Percentiles rank a stretch among this genome's conserved stretches.
Conservation (phyloP, 352 stramenopile species). For the Phytophthora megakarya region DNA sequence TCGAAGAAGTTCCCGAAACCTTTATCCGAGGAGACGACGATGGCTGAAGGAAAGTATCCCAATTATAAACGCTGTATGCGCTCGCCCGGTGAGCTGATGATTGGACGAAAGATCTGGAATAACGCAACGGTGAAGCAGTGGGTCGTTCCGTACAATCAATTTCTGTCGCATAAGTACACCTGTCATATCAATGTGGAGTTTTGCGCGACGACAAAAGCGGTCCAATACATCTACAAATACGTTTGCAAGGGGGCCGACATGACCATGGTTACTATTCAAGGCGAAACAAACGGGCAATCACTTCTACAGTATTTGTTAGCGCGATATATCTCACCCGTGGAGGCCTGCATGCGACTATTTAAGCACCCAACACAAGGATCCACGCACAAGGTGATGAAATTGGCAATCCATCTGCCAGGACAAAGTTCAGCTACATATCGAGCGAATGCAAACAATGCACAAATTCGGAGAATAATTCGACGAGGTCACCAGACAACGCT, state of each 20-base stretch:
- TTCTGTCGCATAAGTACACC: conserved; percentile 51
- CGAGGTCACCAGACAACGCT: not conserved
- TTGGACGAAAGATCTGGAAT: too few species aligned
- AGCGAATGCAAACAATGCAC: conserved; percentile 4
- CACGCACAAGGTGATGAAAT: not conserved
- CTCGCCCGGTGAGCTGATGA: too few species aligned
- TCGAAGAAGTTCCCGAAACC: not conserved
- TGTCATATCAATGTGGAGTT: conserved; percentile 72
- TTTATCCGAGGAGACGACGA: not conserved
- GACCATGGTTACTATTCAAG: conserved; percentile 19
- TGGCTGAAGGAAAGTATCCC: not conserved
- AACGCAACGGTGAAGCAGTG: conserved; percentile 39
- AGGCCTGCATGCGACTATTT: conserved; percentile 32
- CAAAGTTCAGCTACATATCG: not conserved
- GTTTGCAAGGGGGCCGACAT: conserved; percentile 14
- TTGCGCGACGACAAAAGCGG: conserved; percentile 33
- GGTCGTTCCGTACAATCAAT: conserved; percentile 69
- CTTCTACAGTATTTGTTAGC: conserved; percentile 26
- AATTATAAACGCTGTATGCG: not conserved
- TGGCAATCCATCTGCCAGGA: not conserved
- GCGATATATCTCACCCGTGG: conserved; percentile 39
- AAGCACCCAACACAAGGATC: too few species aligned
- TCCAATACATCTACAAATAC: conserved; percentile 76
- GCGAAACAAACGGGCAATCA: conserved; percentile 30
- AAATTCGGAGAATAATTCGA: conserved; percentile 15